Evolutionary conservation across 345 rosid species (phyloP).

Genomic region (Pistacia atlantica): DNA sequence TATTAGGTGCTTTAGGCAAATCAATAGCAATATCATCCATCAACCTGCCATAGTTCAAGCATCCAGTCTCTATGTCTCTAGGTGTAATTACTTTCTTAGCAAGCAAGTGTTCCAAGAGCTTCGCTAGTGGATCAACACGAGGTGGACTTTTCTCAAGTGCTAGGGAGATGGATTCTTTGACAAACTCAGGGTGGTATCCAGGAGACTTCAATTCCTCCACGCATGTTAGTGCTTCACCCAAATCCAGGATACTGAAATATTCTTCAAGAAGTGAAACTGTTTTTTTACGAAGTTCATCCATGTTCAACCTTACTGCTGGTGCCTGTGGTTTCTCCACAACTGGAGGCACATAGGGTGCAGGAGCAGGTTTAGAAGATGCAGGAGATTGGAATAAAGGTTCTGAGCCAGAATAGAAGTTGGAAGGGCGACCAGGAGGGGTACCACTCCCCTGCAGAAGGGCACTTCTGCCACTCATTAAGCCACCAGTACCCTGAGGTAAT

Average conservation of each 20-base stretch:
- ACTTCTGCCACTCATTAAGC: constrained; percentile 66
- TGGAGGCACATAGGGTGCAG: constrained; percentile 30
- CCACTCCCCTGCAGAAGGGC: constrained; percentile 75
- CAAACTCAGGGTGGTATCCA: no score
- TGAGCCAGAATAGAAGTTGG: constrained; percentile 14
- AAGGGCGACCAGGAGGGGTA: constrained; percentile 30
- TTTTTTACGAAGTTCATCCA: constrained; percentile 56
- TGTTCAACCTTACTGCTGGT: constrained; percentile 35
- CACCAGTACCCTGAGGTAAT: constrained; percentile 80
- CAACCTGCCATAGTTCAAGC: constrained; percentile 63
- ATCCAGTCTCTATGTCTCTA: constrained; percentile 64
- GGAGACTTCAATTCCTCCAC: no score
- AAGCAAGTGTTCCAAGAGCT: constrained; percentile 54
- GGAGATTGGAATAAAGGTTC: constrained; percentile 36
- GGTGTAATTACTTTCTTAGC: constrained; percentile 47
- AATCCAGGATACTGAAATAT: no score
- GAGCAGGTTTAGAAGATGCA: constrained; percentile 27
- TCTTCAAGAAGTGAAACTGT: no score
- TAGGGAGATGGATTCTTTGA: no score
- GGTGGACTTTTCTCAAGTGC: constrained; percentile 79
- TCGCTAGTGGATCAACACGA: constrained; percentile 44
- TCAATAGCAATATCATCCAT: constrained; percentile 85
- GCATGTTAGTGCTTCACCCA: no score
- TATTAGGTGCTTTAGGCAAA: constrained; percentile 73
- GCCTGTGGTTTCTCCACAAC: constrained; percentile 33